Conservation (phyloP, 1,139 yeast species). For the Kodamaea sp. region DNA sequence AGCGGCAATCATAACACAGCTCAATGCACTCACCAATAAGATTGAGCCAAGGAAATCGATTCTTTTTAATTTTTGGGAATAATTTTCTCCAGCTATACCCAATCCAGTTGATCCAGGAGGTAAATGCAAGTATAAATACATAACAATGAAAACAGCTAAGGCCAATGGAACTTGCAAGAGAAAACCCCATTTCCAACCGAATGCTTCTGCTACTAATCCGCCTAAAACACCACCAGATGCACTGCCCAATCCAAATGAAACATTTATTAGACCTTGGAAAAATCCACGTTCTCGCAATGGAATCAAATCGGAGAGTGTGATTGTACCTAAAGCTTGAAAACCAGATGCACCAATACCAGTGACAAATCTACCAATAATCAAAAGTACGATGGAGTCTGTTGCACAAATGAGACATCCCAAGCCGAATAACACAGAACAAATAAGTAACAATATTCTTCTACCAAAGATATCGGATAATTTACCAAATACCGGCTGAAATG, state of each 20-base stretch:
- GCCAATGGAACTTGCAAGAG: constrained; percentile 62
- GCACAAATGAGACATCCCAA: constrained; percentile 41
- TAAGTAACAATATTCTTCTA: constrained; percentile 44
- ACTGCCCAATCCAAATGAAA: constrained; percentile 66
- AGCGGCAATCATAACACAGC: constrained; percentile 57
- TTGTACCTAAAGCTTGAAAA: constrained; percentile 47
- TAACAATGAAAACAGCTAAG: constrained; percentile 41
- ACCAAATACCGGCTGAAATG: constrained; percentile 72
- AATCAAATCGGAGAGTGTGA: constrained; percentile 50
- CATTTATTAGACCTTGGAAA: constrained; percentile 56
- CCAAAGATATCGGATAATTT: constrained; percentile 86
- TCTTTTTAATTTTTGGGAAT: constrained; percentile 47
- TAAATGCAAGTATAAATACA: constrained; percentile 37
- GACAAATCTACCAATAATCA: constrained; percentile 57
- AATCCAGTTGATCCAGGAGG: constrained; percentile 49
- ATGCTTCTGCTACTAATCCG: constrained; percentile 63
- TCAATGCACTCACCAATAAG: constrained; percentile 54
- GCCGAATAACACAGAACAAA: constrained; percentile 36
- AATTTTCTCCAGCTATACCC: constrained; percentile 34
- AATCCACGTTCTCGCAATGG: constrained; percentile 52
- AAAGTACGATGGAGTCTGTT: constrained; percentile 36
- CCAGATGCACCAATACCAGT: constrained; percentile 62
- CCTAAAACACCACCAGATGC: constrained; percentile 68
- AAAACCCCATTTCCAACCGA: constrained; percentile 76
- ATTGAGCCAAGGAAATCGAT: constrained; percentile 75